Conservation (phyloP, 768 basidiomycete species). For the Erythrobasidium yunnanense region DNA sequence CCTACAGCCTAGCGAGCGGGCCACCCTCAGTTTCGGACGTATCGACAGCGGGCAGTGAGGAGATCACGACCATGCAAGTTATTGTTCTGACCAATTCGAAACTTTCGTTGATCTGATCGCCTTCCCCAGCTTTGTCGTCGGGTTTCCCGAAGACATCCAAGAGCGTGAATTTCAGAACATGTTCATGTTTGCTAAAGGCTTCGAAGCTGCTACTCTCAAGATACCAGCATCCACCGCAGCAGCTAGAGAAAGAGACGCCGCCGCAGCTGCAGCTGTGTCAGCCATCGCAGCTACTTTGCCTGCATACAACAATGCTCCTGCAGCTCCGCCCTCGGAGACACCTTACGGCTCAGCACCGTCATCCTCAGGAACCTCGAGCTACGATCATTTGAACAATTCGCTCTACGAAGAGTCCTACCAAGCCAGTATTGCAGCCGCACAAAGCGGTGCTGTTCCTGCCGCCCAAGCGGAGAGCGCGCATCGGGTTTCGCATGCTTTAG, state of each 20-base stretch:
- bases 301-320: neutral
- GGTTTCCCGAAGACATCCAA: conserved; percentile 98
- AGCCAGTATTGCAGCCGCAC: neutral
- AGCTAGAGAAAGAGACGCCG: conserved; percentile 28
- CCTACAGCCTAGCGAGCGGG: neutral
- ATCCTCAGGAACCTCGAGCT: neutral
- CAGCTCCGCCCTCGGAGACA: conserved; percentile 1
- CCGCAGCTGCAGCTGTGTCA: conserved; percentile 24
- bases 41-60: conserved; percentile 22
- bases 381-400: conserved; percentile 13
- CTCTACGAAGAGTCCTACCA: neutral
- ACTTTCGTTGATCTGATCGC: conserved; percentile 41
- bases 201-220: conserved; percentile 95
- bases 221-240: conserved; percentile 50
- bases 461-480: conserved; percentile 1
- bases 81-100: conserved; percentile 44
- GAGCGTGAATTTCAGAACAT: conserved; percentile 99
- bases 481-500: neutral
- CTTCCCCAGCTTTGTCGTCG: conserved; percentile 74
- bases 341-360: neutral
- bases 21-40: neutral
- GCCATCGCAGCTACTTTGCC: conserved; percentile 17
- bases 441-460: neutral
- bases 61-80: conserved; percentile 34
- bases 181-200: conserved; percentile 91